Conservation (phyloP, 352 stramenopile genomes). For the Phytophthora syringae region DNA sequence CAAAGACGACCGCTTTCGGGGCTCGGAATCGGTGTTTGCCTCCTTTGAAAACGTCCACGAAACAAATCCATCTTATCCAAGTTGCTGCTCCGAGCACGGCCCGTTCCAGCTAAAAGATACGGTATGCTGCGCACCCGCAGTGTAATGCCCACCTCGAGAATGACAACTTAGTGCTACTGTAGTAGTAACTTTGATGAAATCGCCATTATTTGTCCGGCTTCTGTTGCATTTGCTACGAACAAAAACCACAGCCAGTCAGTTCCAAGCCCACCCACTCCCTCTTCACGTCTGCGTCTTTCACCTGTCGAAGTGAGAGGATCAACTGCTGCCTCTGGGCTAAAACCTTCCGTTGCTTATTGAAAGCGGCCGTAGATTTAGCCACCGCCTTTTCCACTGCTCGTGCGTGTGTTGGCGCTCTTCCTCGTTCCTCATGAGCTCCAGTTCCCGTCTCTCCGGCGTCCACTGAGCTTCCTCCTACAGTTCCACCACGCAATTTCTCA, state of each 20-base stretch:
- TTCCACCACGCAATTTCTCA: slow-evolving; percentile 5
- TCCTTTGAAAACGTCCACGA: too few relatives aligned
- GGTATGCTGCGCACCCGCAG: too few relatives aligned
- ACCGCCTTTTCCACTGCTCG: slow-evolving; percentile 61
- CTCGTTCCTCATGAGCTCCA: slow-evolving; percentile 63
- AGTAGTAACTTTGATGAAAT: too few relatives aligned
- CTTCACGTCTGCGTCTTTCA: slow-evolving; percentile 15
- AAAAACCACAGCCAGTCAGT: background rate
- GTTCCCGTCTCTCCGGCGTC: slow-evolving; percentile 55
- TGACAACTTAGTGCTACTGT: too few relatives aligned
- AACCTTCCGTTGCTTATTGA: slow-evolving; percentile 57
- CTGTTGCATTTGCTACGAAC: slow-evolving; percentile 23
- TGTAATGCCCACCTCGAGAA: too few relatives aligned
- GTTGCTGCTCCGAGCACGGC: background rate
- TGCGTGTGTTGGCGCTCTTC: slow-evolving; percentile 64
- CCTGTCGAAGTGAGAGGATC: slow-evolving; percentile 65
- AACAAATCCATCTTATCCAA: background rate
- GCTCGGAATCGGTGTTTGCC: too few relatives aligned
- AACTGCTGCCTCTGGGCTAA: slow-evolving; percentile 57
- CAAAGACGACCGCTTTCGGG: too few relatives aligned
- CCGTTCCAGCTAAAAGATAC: too few relatives aligned
- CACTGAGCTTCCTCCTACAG: slow-evolving; percentile 45
- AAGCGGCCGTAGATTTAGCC: slow-evolving; percentile 37
- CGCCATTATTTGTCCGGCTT: background rate
- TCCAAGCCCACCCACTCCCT: background rate